These are phyloP conservation scores for Aspergillus heteromorphus DNA, from an alignment of 495 filamentous ascomycete genomes.

Conservation along the genomic window DNA sequence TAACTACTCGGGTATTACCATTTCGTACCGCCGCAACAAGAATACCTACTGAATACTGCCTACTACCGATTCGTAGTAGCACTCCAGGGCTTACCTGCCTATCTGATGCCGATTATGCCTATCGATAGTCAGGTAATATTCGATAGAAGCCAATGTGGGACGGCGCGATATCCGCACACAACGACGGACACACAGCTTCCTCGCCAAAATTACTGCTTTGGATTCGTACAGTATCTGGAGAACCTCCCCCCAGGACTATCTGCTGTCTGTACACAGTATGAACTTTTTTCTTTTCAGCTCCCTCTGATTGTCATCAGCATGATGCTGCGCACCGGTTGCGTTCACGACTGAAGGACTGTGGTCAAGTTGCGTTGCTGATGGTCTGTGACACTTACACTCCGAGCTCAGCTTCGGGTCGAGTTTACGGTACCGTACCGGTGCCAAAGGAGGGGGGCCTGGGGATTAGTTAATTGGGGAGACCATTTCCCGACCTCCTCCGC, in stretches of 20 bases:
- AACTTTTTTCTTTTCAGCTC: not conserved
- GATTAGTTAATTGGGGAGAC: too few species aligned
- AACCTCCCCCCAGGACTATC: not conserved
- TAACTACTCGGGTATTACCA: conserved; percentile 3
- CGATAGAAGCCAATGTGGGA: conserved; percentile 13
- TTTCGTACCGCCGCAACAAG: not conserved
- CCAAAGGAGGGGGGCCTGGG: not conserved
- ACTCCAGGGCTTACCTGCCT: not conserved
- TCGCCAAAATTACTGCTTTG: not conserved
- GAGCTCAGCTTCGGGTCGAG: conserved; percentile 4
- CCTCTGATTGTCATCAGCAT: too few species aligned
- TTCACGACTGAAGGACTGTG: conserved; percentile 1
- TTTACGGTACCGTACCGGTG: conserved; percentile 13
- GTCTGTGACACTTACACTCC: conserved; percentile 7
- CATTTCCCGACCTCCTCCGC: not conserved
- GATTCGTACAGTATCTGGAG: not conserved
- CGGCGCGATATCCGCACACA: conserved; percentile 14
- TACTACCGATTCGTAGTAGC: too few species aligned
- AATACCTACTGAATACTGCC: not conserved
- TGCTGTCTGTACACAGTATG: too few species aligned
- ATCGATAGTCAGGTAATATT: conserved; percentile 2
- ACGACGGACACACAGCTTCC: not conserved
- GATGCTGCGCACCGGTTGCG: not conserved
- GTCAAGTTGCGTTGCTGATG: not conserved
- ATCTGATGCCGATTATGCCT: conserved; percentile 12